Percentiles rank a stretch among this genome's conserved stretches.
These are phyloP conservation scores for Dalbergia oliveri DNA, from an alignment of 306 rosid species.

Conservation along the genomic window DNA sequence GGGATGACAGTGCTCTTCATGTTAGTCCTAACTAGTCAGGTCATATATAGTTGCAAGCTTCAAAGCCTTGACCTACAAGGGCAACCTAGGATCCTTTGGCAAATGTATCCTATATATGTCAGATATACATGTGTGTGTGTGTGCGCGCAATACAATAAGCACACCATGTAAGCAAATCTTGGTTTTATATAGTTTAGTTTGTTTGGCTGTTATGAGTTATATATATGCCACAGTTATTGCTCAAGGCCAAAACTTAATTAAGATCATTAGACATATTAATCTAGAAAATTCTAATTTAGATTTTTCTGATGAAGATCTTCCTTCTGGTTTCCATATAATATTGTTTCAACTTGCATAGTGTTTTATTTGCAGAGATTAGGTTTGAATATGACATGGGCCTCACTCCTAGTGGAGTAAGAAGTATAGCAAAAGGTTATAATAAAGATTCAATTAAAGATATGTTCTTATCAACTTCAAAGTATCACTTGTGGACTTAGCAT, in stretches of 20 bases:
- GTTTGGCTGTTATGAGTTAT: not conserved
- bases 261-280: not conserved
- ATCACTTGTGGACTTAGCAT: too few relatives aligned
- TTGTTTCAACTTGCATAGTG: not conserved
- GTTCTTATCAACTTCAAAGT: not conserved
- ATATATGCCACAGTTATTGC: not conserved
- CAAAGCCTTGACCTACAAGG: slow-evolving; percentile 27
- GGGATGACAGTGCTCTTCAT: slow-evolving; percentile 1
- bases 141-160: not conserved
- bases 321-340: not conserved
- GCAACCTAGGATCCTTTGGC: slow-evolving; percentile 52
- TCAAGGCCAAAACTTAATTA: not conserved
- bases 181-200: not conserved
- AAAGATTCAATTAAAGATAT: not conserved
- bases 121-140: not conserved
- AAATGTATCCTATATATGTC: slow-evolving; percentile 28
- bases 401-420: not conserved
- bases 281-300: not conserved
- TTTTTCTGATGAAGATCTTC: not conserved
- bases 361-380: slow-evolving; percentile 3
- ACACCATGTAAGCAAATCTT: slow-evolving; percentile 19
- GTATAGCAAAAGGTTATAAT: not conserved
- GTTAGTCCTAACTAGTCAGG: not conserved
- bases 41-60: slow-evolving; percentile 10
- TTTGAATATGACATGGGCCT: not conserved